Evolutionary conservation across 139 green algal species (phyloP).

Genomic region (Tetraselmis chui): DNA sequence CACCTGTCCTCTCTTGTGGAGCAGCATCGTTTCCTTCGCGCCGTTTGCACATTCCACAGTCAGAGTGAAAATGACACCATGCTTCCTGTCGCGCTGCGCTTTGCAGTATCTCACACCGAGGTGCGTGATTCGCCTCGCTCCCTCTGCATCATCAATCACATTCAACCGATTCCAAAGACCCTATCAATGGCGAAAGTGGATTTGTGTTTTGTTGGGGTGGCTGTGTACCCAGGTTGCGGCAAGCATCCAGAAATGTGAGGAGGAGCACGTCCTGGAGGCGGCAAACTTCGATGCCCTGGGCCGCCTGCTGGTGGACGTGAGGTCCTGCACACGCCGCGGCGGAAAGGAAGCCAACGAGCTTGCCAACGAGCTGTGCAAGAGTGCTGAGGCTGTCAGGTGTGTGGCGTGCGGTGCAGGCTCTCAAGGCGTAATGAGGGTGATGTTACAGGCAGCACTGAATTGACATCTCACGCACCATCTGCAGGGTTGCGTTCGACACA

Average conservation of each 20-base stretch:
- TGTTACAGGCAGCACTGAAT: too few relatives aligned
- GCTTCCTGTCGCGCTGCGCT: conserved; percentile 60
- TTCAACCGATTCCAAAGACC: too few relatives aligned
- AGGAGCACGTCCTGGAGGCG: conserved; percentile 64
- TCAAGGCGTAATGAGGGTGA: too few relatives aligned
- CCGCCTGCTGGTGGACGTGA: conserved; percentile 65
- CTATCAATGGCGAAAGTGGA: too few relatives aligned
- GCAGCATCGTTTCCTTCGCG: conserved; percentile 74
- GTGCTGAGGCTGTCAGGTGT: conserved; percentile 1
- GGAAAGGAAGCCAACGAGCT: conserved; percentile 11
- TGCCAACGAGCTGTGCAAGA: conserved; percentile 2
- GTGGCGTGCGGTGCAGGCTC: too few relatives aligned
- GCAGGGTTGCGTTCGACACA: neutral
- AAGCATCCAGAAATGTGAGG: conserved; percentile 31
- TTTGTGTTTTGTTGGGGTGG: too few relatives aligned
- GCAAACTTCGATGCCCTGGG: conserved; percentile 67
- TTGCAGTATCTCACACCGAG: conserved; percentile 13
- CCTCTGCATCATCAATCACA: too few relatives aligned
- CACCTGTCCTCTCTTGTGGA: conserved; percentile 61
- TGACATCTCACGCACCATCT: too few relatives aligned
- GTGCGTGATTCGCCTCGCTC: too few relatives aligned
- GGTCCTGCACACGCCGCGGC: conserved; percentile 50
- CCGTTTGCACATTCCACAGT: conserved; percentile 82
- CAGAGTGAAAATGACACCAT: conserved; percentile 86
- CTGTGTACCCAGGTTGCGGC: too few relatives aligned